These are phyloP conservation scores for Eucalyptus curtisii DNA, from an alignment of 345 rosid genomes.

Conservation along the genomic window DNA sequence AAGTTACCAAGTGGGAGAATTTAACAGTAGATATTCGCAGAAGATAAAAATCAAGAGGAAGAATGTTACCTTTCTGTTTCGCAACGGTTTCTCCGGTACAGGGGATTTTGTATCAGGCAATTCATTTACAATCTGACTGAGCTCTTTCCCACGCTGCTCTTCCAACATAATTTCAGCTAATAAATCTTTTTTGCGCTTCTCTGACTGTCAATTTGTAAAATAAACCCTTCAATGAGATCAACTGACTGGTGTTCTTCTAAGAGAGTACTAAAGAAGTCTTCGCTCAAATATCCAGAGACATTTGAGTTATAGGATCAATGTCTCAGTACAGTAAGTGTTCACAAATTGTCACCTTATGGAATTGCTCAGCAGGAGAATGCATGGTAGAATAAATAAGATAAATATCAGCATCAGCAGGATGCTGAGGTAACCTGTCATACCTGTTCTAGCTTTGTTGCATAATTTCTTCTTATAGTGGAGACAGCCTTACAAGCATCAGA, in stretches of 20 bases:
- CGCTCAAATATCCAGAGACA: background rate
- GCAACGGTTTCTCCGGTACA: slow-evolving; percentile 20
- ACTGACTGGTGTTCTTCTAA: background rate
- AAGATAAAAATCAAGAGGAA: background rate
- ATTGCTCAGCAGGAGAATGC: background rate
- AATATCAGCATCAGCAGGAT: background rate
- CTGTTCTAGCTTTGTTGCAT: slow-evolving; percentile 49
- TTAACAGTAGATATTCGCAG: background rate
- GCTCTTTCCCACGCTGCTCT: slow-evolving; percentile 52
- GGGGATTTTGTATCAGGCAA: slow-evolving; percentile 36
- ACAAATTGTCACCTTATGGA: background rate
- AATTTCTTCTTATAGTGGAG: slow-evolving; percentile 34
- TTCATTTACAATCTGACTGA: slow-evolving; percentile 48
- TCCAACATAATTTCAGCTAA: slow-evolving; percentile 59
- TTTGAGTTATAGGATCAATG: background rate
- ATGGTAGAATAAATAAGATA: background rate
- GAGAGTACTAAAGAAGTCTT: background rate
- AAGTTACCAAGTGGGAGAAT: background rate
- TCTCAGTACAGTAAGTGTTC: background rate
- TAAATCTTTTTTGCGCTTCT: slow-evolving; percentile 61
- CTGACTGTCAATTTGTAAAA: slow-evolving; percentile 44
- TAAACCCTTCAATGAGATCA: background rate
- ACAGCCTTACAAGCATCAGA: slow-evolving; percentile 25
- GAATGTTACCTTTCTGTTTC: slow-evolving; percentile 39
- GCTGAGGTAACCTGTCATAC: slow-evolving; percentile 4